Evolutionary conservation across 441 rosid genomes (phyloP).

Genomic region (Pelargonium australe): DNA sequence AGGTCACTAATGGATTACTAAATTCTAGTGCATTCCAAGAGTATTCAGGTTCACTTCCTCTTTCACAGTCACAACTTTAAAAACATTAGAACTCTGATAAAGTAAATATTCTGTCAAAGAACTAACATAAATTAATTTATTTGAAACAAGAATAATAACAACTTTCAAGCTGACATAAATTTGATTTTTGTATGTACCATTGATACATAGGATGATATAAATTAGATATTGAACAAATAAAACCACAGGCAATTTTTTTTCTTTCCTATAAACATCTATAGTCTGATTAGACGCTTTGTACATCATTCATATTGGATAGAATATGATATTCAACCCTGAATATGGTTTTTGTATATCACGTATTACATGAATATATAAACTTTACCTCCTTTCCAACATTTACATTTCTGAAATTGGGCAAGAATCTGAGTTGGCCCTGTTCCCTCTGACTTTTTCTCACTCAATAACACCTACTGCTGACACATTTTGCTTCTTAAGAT

Average conservation of each 20-base stretch:
- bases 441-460: not conserved
- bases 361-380: not conserved
- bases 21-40: not conserved
- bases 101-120: no score
- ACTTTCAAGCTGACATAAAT: no score
- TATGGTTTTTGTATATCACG: not conserved
- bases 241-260: not conserved
- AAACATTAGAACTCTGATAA: not conserved
- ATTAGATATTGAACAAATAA: not conserved
- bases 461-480: not conserved
- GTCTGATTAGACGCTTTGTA: not conserved
- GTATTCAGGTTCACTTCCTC: conserved; percentile 5
- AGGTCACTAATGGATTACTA: not conserved
- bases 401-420: not conserved
- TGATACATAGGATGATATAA: no score
- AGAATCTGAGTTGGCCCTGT: not conserved
- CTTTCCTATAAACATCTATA: not conserved
- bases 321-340: not conserved
- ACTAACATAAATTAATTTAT: no score
- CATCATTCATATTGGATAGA: not conserved
- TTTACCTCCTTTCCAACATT: not conserved
- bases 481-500: not conserved
- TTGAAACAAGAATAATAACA: no score
- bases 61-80: not conserved
- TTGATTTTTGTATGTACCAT: no score